Evolutionary conservation across 345 rosid species (phyloP).

Genomic region (Melaleuca alternifolia): DNA sequence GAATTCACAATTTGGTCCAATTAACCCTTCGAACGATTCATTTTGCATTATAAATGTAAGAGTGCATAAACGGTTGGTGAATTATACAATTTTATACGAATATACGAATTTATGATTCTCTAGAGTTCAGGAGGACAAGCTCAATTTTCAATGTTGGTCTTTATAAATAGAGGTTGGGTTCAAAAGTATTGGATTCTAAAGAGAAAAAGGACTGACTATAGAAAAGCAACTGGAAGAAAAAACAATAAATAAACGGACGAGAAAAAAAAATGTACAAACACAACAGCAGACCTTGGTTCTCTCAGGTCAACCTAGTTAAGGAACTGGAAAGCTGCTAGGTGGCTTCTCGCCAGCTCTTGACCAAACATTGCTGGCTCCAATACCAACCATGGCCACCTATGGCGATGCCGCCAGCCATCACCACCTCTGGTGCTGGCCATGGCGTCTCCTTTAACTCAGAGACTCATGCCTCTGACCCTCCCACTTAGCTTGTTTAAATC

Average conservation of each 20-base stretch:
- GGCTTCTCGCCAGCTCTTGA: neutral
- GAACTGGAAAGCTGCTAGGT: neutral
- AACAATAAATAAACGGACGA: neutral
- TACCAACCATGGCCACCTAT: neutral
- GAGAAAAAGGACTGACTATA: neutral
- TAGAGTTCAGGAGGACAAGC: neutral
- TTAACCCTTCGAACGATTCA: neutral
- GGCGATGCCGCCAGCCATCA: rapidly evolving
- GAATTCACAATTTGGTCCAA: neutral
- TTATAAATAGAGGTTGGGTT: neutral
- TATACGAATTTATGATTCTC: neutral
- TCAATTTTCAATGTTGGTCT: neutral
- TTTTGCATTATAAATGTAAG: neutral
- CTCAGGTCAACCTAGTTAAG: neutral
- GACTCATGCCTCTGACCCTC: neutral
- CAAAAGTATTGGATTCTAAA: neutral
- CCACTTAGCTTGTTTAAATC: neutral
- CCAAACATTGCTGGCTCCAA: neutral
- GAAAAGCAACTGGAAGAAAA: neutral
- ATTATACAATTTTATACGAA: neutral
- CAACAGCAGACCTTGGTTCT: neutral
- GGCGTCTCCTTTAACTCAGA: neutral
- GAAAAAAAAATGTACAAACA: neutral
- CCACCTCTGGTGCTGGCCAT: rapidly evolving
- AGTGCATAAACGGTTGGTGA: neutral